Base-by-base conservation (phyloP, 306 rosid species). In the Vigna radiata region DNA sequence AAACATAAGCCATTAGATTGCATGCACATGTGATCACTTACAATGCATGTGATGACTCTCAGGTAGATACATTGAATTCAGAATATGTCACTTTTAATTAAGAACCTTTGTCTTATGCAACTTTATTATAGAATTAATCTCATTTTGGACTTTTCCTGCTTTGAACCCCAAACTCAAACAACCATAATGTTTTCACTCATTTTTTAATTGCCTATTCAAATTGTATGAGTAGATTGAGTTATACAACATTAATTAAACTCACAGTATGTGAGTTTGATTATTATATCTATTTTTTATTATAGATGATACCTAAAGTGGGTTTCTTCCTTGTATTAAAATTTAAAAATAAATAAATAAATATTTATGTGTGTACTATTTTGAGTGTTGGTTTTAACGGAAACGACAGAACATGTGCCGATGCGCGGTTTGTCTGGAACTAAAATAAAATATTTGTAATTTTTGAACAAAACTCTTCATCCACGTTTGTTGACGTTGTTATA, bases 351-450 rank as follows among this genome's bases (percentile, higher is more conserved):
- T 4, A 29, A 29, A 29, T 29, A 29, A 29, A 33, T 31, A 31
- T 31, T 31, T 9, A 8, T 36, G 8, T 36, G 2, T 36, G 27
- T 33, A 60, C 5, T 60, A 33, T 62, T 62, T 41, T 62, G 12
- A 31, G 68, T 23, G 7, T 62, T 62, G 15, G 33, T n/a, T 62
- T 62, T 7, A 33, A 31, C 14, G 2, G 46, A 62, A 16, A 33
- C 25, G 68, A 62, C 68, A 63, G 37, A 63, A 63, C 69, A 63
- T 17, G 46, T 62, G 68, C 46, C 15, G 23, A 62, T 33, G 68
- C 23, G 68, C 43, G 8, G 68, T n/a, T 63, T 63, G 69, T 63
- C 69, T 47, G 49, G 16, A 37, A n/a, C 15, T 36, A 63, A 8
- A 16, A 63, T 31, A 63, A 36, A 63, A 36, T 16, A 63, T 29